Conservation (phyloP, 2,329 filamentous ascomycete species). For the Cadophora gregata region DNA sequence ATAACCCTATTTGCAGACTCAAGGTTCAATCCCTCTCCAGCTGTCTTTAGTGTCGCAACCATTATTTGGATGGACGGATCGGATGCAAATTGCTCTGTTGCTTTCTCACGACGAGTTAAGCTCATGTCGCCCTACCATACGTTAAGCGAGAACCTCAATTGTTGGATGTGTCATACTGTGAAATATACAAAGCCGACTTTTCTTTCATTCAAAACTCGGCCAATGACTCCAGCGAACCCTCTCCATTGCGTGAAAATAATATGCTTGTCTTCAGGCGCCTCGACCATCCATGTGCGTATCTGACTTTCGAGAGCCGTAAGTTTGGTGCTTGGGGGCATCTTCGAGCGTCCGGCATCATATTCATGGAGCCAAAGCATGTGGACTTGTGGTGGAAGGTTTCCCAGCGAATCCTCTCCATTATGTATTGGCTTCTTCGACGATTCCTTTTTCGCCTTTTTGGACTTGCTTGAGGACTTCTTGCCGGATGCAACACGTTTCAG, state of each 20-base stretch:
- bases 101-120: conserved; percentile 49
- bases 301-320: conserved; percentile 40
- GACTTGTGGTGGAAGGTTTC: not conserved
- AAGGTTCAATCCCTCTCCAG: conserved; percentile 58
- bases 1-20: conserved; percentile 55
- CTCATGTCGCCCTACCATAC: conserved; percentile 54
- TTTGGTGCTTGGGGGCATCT: conserved; percentile 46
- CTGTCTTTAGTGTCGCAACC: conserved; percentile 58
- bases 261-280: conserved; percentile 55
- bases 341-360: conserved; percentile 26
- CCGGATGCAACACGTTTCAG: not conserved
- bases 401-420: conserved; percentile 7
- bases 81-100: conserved; percentile 52
- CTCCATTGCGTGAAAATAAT: conserved; percentile 65
- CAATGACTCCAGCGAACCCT: conserved; percentile 55
- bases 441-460: not conserved
- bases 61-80: conserved; percentile 47
- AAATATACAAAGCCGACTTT: conserved; percentile 48
- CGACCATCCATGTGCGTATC: conserved; percentile 46
- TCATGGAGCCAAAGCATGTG: conserved; percentile 21
- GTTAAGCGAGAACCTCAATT: not conserved
- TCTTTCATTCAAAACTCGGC: conserved; percentile 52
- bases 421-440: not conserved
- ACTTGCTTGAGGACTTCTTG: not conserved
- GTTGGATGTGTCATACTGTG: conserved; percentile 42